phyloP scores from a whole-genome alignment of 164 flowering plant species.

The Sextonia rubra region DNA sequence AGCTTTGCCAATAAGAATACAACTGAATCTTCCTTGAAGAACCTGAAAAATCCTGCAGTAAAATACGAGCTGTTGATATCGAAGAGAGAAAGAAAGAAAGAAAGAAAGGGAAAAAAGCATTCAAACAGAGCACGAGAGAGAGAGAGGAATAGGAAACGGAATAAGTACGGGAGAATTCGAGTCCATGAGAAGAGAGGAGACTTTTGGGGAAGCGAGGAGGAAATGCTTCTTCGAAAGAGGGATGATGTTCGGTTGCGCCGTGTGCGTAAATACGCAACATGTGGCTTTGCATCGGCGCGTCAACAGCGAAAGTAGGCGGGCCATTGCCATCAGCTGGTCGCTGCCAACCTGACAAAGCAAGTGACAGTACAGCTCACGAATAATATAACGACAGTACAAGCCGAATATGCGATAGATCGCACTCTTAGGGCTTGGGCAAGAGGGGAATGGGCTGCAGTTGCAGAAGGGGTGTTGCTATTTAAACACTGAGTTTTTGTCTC shows the following conservation, averaged over 20 bases:
- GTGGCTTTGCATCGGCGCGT: neutral
- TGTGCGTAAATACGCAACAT: neutral
- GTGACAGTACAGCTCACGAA: neutral
- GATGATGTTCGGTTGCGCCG: neutral
- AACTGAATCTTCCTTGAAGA: slow-evolving; percentile 33
- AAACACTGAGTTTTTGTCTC: too few species aligned
- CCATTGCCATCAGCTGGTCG: neutral
- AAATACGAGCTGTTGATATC: neutral
- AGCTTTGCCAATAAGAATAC: slow-evolving; percentile 63
- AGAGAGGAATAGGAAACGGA: too few species aligned
- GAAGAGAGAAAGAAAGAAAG: neutral
- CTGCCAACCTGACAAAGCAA: neutral
- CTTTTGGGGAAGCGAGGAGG: neutral
- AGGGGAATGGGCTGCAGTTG: too few species aligned
- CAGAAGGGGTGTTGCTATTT: too few species aligned
- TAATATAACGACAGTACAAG: too few species aligned
- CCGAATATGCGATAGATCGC: too few species aligned
- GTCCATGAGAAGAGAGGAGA: neutral
- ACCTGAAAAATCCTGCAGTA: neutral
- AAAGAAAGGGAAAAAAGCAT: neutral
- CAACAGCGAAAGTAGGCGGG: neutral
- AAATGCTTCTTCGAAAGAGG: neutral
- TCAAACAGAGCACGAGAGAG: neutral
- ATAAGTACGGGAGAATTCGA: neutral
- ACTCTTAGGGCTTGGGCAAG: too few species aligned